Evolutionary conservation across 805 yeast genomes (phyloP).

Genomic region (Saturnispora sanitii): DNA sequence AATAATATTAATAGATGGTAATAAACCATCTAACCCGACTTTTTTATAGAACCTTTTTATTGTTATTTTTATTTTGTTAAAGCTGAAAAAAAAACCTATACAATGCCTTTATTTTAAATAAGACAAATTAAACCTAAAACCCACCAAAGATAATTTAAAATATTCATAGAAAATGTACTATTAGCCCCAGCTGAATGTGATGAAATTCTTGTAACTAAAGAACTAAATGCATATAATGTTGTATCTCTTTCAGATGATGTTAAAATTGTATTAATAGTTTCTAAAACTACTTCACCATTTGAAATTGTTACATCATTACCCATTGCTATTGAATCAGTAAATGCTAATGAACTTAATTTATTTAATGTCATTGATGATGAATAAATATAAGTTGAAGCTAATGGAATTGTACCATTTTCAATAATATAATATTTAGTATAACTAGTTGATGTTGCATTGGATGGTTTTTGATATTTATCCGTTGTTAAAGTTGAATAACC

Average conservation of each 20-base stretch:
- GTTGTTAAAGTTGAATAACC: neutral
- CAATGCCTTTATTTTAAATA: slow-evolving; percentile 1
- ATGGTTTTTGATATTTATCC: neutral
- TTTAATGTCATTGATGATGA: slow-evolving; percentile 22
- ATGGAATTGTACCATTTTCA: slow-evolving; percentile 25
- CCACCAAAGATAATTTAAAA: neutral
- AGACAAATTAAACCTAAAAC: slow-evolving; percentile 1
- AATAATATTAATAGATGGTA: too few relatives aligned
- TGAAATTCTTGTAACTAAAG: slow-evolving; percentile 7
- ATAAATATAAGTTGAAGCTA: slow-evolving; percentile 20
- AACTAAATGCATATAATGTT: slow-evolving; percentile 11
- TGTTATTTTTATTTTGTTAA: too few relatives aligned
- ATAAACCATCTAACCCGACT: too few relatives aligned
- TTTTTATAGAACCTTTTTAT: too few relatives aligned
- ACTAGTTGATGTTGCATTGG: slow-evolving; percentile 2
- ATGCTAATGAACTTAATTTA: slow-evolving; percentile 13
- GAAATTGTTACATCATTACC: slow-evolving; percentile 19
- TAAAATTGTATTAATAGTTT: slow-evolving; percentile 7
- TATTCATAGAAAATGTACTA: neutral
- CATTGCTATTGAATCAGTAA: slow-evolving; percentile 12
- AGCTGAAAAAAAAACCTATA: too few relatives aligned
- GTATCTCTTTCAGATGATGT: slow-evolving; percentile 2
- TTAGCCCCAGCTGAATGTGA: neutral
- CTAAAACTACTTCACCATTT: slow-evolving; percentile 23
- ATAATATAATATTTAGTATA: slow-evolving; percentile 15